Conservation (phyloP, 106 monocot species). For the Triglochin maritima region DNA sequence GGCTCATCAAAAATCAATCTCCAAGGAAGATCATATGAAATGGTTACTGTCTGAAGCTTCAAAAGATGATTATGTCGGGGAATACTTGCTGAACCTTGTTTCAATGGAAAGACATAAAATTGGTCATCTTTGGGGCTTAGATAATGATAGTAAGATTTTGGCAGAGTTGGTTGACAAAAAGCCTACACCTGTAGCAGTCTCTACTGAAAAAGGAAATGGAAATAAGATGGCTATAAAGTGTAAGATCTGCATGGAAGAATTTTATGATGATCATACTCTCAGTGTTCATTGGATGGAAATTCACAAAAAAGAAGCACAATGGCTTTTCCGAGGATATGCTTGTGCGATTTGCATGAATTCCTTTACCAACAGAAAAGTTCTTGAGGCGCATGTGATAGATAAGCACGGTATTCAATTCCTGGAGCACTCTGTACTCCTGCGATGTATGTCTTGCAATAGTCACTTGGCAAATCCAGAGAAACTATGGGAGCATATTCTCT, state of each 20-base stretch:
- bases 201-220: constrained; percentile 7
- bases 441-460: constrained; percentile 68
- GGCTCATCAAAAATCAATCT: constrained; percentile 31
- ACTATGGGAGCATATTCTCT: constrained; percentile 79
- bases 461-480: constrained; percentile 51
- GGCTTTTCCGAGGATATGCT: constrained; percentile 81
- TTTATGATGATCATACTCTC: constrained; percentile 48
- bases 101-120: constrained; percentile 74
- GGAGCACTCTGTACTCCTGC: constrained; percentile 50
- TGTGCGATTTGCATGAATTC: constrained; percentile 67
- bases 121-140: constrained; percentile 45
- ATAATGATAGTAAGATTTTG: constrained; percentile 12
- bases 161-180: constrained; percentile 15
- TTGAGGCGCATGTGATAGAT: constrained; percentile 63
- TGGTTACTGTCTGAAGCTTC: constrained; percentile 56
- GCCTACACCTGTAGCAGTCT: constrained; percentile 2
- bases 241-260: constrained; percentile 52
- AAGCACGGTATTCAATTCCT: constrained; percentile 70
- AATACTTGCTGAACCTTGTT: constrained; percentile 75
- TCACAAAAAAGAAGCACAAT: constrained; percentile 89
- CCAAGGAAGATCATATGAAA: constrained; percentile 33
- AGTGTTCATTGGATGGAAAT: constrained; percentile 59
- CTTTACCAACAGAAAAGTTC: constrained; percentile 78
- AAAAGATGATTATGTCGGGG: constrained; percentile 55
- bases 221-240: constrained; percentile 38